These are phyloP conservation scores for Cryptococcus sp. DNA, from an alignment of 1,284 basidiomycete genomes.

Conservation along the genomic window DNA sequence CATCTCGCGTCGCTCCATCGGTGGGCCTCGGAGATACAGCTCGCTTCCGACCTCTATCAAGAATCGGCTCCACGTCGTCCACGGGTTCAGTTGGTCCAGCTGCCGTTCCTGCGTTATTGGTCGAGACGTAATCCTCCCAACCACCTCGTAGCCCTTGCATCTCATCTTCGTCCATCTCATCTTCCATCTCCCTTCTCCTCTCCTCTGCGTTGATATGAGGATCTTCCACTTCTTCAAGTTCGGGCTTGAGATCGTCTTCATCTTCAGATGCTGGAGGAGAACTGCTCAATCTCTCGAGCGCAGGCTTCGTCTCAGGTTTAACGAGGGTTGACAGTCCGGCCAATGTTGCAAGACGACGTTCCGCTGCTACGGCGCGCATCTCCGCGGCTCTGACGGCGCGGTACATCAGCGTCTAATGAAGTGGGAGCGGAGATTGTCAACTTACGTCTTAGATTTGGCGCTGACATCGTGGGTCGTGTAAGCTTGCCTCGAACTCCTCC, in stretches of 20 bases:
- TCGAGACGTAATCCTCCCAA: conserved; percentile 37
- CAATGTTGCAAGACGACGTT: conserved; percentile 34
- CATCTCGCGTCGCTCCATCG: not conserved
- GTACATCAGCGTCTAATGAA: too few relatives aligned
- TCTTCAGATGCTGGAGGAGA: conserved; percentile 3
- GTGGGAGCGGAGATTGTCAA: too few relatives aligned
- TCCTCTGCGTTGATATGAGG: conserved; percentile 33
- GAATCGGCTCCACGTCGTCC: not conserved
- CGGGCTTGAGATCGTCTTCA: conserved; percentile 11
- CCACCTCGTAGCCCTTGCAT: conserved; percentile 32
- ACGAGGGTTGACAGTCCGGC: conserved; percentile 9
- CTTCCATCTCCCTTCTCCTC: conserved; percentile 40
- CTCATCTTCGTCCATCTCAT: conserved; percentile 44
- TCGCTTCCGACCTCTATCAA: not conserved
- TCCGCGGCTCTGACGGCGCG: conserved; percentile 46
- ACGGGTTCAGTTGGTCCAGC: not conserved
- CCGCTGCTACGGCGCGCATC: conserved; percentile 43
- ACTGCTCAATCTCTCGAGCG: not conserved
- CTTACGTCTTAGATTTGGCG: conserved; percentile 44
- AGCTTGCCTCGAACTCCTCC: not conserved
- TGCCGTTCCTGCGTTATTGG: not conserved
- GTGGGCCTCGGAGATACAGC: not conserved
- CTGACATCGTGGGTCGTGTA: conserved; percentile 12
- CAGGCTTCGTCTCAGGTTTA: conserved; percentile 7
- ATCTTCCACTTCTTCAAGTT: conserved; percentile 27